These are phyloP conservation scores for Cryptococcus sp. DNA, from an alignment of 1,284 basidiomycete genomes.

Conservation along the genomic window DNA sequence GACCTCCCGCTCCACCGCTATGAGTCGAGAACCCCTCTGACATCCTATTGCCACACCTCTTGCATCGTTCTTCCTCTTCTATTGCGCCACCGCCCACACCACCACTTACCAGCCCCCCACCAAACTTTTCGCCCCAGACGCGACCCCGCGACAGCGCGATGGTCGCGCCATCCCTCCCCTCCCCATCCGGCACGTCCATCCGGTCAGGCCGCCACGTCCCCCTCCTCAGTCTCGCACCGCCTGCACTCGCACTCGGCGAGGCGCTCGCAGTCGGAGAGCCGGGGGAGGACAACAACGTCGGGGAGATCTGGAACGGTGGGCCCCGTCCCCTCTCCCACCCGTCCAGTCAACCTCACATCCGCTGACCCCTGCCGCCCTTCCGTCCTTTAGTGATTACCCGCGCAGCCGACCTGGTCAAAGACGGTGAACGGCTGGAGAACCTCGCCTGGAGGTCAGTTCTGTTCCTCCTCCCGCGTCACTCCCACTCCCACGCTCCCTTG, in stretches of 20 bases:
- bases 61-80: background rate
- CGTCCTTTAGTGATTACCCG: slow-evolving; percentile 37
- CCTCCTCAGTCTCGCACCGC: slow-evolving; percentile 32
- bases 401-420: slow-evolving; percentile 45
- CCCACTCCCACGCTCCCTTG: background rate
- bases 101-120: background rate
- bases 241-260: slow-evolving; percentile 29
- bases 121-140: too few species aligned
- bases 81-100: background rate
- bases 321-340: background rate
- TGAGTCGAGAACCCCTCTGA: background rate
- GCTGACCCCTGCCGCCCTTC: background rate
- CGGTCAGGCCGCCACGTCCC: slow-evolving; percentile 21
- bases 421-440: slow-evolving; percentile 45
- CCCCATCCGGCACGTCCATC: slow-evolving; percentile 14
- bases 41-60: background rate
- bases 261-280: slow-evolving; percentile 28
- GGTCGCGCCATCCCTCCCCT: slow-evolving; percentile 11
- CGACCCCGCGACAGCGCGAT: background rate
- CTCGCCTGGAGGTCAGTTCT: slow-evolving; percentile 42
- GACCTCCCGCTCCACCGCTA: background rate
- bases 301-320: slow-evolving; percentile 40
- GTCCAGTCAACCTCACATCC: background rate
- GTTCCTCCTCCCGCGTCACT: background rate
- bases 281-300: slow-evolving; percentile 30